Percentiles rank a stretch among this genome's conserved stretches.
These are phyloP conservation scores for Flaveria robusta DNA, from an alignment of 129 eudicot genomes.

Conservation along the genomic window DNA sequence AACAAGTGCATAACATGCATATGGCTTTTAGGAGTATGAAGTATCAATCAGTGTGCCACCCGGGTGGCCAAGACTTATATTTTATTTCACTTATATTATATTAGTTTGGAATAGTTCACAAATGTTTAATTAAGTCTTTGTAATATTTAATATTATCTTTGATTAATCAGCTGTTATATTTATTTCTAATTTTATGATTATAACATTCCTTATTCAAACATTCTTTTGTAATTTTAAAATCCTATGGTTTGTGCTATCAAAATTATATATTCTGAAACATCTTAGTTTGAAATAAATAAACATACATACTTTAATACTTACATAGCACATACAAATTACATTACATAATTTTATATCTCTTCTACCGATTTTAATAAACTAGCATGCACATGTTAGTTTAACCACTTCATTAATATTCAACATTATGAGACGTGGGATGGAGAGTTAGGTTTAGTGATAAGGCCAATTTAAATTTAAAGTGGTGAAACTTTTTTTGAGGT, in stretches of 20 bases:
- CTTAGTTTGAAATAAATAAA: neutral
- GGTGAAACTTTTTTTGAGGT: too few relatives aligned
- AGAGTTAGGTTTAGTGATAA: too few relatives aligned
- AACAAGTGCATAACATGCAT: conserved; percentile 33
- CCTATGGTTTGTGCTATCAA: neutral
- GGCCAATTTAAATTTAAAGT: too few relatives aligned
- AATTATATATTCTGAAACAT: neutral
- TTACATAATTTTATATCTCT: neutral
- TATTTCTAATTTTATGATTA: neutral
- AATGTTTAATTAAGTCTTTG: neutral
- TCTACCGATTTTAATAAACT: neutral
- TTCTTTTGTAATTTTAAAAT: neutral
- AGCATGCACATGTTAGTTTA: neutral
- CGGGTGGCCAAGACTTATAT: neutral
- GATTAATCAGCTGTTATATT: neutral
- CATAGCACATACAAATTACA: too few relatives aligned
- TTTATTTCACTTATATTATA: neutral
- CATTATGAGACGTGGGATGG: too few relatives aligned
- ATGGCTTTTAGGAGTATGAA: conserved; percentile 24
- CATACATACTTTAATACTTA: neutral
- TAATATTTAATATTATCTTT: neutral
- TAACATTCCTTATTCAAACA: neutral
- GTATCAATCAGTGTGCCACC: conserved; percentile 27
- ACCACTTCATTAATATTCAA: neutral
- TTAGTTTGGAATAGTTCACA: neutral